phyloP scores from a whole-genome alignment of 2,329 filamentous ascomycete genomes.

The Pyrenochaeta sp. region DNA sequence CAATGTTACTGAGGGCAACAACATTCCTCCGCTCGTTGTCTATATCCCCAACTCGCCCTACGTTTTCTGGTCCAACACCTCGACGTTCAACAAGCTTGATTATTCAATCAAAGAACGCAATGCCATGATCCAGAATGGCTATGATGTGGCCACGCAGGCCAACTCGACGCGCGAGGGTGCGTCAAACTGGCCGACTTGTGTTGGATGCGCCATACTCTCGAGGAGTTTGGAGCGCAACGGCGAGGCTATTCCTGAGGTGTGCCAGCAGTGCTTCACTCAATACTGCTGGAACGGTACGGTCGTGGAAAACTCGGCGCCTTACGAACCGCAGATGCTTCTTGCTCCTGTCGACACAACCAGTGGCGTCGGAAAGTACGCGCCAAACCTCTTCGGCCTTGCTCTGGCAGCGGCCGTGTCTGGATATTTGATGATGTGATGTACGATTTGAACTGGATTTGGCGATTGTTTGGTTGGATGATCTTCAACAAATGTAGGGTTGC shows the following conservation, averaged over 20 bases:
- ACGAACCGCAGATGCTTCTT: slow-evolving; percentile 36
- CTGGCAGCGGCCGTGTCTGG: slow-evolving; percentile 27
- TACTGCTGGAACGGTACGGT: slow-evolving; percentile 96
- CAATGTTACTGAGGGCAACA: slow-evolving; percentile 64
- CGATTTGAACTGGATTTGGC: neutral
- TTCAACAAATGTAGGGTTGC: slow-evolving; percentile 1
- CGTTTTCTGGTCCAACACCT: slow-evolving; percentile 76
- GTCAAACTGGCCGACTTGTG: slow-evolving; percentile 78
- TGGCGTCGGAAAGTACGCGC: slow-evolving; percentile 32
- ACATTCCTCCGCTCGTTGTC: slow-evolving; percentile 73
- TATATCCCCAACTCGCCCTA: slow-evolving; percentile 92
- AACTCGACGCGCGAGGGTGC: slow-evolving; percentile 75
- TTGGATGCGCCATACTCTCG: slow-evolving; percentile 85
- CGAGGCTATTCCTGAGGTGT: slow-evolving; percentile 74
- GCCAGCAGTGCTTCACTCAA: slow-evolving; percentile 75
- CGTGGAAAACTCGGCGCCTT: slow-evolving; percentile 40
- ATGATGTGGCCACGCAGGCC: slow-evolving; percentile 80
- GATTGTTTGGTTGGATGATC: neutral
- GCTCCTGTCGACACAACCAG: slow-evolving; percentile 27
- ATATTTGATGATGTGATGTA: slow-evolving; percentile 22
- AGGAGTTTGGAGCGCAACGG: slow-evolving; percentile 77
- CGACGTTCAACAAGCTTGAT: slow-evolving; percentile 71
- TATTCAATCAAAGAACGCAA: slow-evolving; percentile 75
- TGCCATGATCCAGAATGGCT: slow-evolving; percentile 85
- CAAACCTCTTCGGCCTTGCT: slow-evolving; percentile 30